Conservation (phyloP, 2,329 filamentous ascomycete genomes). For the Dactylellina drechsleri region DNA sequence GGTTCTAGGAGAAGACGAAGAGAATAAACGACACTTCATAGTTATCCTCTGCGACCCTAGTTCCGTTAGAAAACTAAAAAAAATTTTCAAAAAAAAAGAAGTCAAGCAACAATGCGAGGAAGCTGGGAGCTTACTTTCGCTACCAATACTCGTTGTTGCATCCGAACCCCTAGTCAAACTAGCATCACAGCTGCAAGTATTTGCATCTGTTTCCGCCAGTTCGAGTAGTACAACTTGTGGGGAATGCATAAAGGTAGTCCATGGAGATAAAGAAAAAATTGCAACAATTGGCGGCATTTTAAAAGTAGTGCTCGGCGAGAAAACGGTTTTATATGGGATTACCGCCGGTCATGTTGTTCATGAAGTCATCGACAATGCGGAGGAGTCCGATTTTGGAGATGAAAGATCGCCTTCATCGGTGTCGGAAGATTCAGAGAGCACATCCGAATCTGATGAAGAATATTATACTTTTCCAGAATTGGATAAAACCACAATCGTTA, state of each 20-base stretch:
- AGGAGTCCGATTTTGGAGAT: too few relatives aligned
- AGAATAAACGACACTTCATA: conserved; percentile 51
- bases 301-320: too few relatives aligned
- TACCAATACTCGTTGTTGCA: neutral
- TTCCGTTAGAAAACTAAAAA: conserved; percentile 29
- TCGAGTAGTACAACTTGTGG: neutral
- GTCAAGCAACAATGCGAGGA: neutral
- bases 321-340: too few relatives aligned
- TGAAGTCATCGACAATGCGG: too few relatives aligned
- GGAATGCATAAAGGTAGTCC: neutral
- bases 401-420: too few relatives aligned
- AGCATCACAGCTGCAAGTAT: neutral
- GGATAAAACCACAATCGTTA: too few relatives aligned
- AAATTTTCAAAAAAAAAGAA: neutral
- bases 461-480: too few relatives aligned
- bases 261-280: neutral
- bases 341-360: too few relatives aligned
- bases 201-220: conserved; percentile 38
- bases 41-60: conserved; percentile 55
- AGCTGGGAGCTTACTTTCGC: neutral
- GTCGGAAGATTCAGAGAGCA: too few relatives aligned
- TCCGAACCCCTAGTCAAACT: neutral
- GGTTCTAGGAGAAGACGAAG: conserved; percentile 55
- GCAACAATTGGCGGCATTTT: neutral
- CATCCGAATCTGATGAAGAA: too few relatives aligned